Evolutionary conservation across 331 rosid genomes (phyloP), one percentile per base, ranked within the genome.

Genomic region (Cydonia oblonga): DNA sequence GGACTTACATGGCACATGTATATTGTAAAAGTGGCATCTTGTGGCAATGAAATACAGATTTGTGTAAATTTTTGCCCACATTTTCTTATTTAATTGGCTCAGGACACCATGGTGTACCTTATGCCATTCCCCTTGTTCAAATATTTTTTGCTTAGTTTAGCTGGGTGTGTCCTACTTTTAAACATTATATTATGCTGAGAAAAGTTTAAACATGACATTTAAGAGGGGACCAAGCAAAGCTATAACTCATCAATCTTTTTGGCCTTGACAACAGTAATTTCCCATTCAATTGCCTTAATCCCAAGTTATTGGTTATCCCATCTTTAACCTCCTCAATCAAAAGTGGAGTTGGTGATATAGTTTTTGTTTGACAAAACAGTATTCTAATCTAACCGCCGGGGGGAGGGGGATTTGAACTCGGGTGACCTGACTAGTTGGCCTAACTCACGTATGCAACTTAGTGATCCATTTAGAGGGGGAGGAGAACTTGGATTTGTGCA

Each of bases 21-120:
- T 35, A 35, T 3, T 35, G 1, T 0, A 35, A 35, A 35, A 0
- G 11, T 35, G 40, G 1, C 40, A 35, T 35, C 4, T 0, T 1
- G 12, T 35, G 0, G 3, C 3, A 35, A 35, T 8, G 12, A 35
- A 35, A 35, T 2, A 35, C 2, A 0, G 4, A 35, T 9, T 35
- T 35, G 1, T 35, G 11, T 35, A 35, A 35, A 11, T 0, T 9
- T 35, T 35, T 35, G 3, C 12, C 40, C 40, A 9, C 40, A 9
- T 35, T 0, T 35, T 35, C 40, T 35, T 35, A 35, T 35, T 35
- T 8, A 35, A 35, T 35, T 9, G 12, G 40, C 12, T 2, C 12
- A 35, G 11, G 40, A 35, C 12, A 1, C 40, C 40, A 33, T 33
- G 40, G 12, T 35, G 12, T 35, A 35, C 12, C 40, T 35, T 35